Base-by-base conservation (phyloP, 2,329 filamentous ascomycete species). In the Cladosporium sp. region DNA sequence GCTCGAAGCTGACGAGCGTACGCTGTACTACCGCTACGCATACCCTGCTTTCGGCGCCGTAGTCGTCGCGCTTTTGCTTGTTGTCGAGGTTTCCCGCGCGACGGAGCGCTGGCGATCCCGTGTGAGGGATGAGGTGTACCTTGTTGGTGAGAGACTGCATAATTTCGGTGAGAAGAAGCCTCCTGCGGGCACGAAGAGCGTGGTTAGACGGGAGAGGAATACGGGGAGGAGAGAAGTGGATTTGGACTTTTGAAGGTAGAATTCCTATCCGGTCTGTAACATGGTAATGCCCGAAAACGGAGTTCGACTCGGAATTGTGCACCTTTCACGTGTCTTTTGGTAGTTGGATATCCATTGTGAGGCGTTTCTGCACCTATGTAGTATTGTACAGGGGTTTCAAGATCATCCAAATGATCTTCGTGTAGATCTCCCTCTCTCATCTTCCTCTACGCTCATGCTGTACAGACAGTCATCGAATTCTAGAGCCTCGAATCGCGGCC, bases 71-170 rank as follows among this genome's bases (percentile, higher is more conserved):
- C 2, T 51, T 9, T 20, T 52, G 38, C 38, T 60, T 61, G 12
- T 55, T 42, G 2, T 38, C 28, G 17, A 74, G 76, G 25, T 80
- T 58, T 69, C 77, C 1, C 75, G 82, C 47, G 82, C 90, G 55
- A 82, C 94, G 54, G 82, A 84, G 49, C 78, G 84, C 19, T 97
- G 93, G 92, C 85, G 89, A 67, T 81, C 86, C 59, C 84, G 88
- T 59, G 91, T 99, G 49, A 82, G 91, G 39, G 95, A 99, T 72
- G 95, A 99, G 75, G 92, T 96, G 0, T 99, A 99, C 72, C 78
- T 99, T 45, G 94, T 97, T 69, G 94, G 94, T 2, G 93, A 99
- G 76, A 80, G 92, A 60, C 75, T 99, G 69, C 95, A 99, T 76
- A 99, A 99, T 73, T 96, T 97, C 75, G 90, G 91, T 2, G 87